Conservation (phyloP, 2,329 filamentous ascomycete species). For the Colletotrichum zoysiae region DNA sequence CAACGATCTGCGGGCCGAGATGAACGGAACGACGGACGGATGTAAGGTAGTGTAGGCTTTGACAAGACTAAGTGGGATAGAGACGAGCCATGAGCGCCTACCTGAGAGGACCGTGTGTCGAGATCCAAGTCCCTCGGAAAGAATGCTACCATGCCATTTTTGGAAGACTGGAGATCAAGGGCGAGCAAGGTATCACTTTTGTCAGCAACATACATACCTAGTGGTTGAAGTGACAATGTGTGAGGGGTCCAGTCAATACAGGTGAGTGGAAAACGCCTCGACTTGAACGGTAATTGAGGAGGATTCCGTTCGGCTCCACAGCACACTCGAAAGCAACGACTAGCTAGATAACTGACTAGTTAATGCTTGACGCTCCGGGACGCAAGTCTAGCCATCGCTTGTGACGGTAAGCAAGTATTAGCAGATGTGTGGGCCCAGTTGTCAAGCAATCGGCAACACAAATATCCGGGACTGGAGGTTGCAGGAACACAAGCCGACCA, state of each 20-base stretch:
- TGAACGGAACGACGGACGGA: background rate
- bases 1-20: conserved; percentile 4
- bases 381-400: background rate
- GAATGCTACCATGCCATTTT: background rate
- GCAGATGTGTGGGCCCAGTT: background rate
- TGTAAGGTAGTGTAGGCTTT: background rate
- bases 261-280: background rate
- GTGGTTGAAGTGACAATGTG: background rate
- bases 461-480: background rate
- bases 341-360: background rate
- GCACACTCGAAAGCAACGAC: background rate
- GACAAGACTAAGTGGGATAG: conserved; percentile 10
- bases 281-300: background rate
- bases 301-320: background rate
- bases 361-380: background rate
- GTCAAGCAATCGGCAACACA: background rate
- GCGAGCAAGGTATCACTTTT: background rate
- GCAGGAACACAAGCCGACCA: background rate
- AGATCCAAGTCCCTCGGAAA: conserved; percentile 13
- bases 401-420: background rate
- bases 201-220: background rate
- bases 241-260: background rate
- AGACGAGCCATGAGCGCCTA: conserved; percentile 10
- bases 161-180: too few relatives aligned
- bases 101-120: conserved; percentile 16